Evolutionary conservation across 2,329 filamentous ascomycete species (phyloP).

Genomic region (Dichotomopilus funicola): DNA sequence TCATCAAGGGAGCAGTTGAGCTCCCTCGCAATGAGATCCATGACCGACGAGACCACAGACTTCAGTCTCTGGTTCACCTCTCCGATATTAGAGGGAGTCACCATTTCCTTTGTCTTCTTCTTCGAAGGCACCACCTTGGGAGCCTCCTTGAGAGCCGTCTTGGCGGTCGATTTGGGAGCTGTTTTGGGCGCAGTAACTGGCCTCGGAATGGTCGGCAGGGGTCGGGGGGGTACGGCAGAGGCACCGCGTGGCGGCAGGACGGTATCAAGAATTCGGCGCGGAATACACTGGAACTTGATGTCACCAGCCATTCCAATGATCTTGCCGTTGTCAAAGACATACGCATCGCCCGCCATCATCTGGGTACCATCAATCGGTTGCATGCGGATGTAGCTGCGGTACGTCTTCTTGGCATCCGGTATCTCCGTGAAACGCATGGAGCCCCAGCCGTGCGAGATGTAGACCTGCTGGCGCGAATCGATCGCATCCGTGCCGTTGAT

Average conservation of each 20-base stretch:
- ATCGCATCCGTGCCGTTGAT: conserved; percentile 51
- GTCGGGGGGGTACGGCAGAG: conserved; percentile 31
- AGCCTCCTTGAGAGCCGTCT: conserved; percentile 27
- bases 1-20: conserved; percentile 49
- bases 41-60: conserved; percentile 39
- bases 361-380: conserved; percentile 45
- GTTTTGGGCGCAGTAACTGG: neutral
- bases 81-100: conserved; percentile 41
- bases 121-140: conserved; percentile 29
- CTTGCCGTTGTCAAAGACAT: conserved; percentile 46
- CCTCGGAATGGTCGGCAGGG: conserved; percentile 19
- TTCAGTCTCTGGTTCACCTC: conserved; percentile 47
- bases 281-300: conserved; percentile 61
- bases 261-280: conserved; percentile 59
- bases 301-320: conserved; percentile 46
- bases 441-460: conserved; percentile 56
- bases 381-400: conserved; percentile 54
- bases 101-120: conserved; percentile 40
- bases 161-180: neutral
- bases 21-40: conserved; percentile 51
- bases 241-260: conserved; percentile 56
- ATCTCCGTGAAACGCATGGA: conserved; percentile 44
- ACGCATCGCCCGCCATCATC: conserved; percentile 48
- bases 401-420: conserved; percentile 39
- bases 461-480: conserved; percentile 47